Evolutionary conservation across 2,329 filamentous ascomycete species (phyloP).

Genomic region (Alternaria infectoria): DNA sequence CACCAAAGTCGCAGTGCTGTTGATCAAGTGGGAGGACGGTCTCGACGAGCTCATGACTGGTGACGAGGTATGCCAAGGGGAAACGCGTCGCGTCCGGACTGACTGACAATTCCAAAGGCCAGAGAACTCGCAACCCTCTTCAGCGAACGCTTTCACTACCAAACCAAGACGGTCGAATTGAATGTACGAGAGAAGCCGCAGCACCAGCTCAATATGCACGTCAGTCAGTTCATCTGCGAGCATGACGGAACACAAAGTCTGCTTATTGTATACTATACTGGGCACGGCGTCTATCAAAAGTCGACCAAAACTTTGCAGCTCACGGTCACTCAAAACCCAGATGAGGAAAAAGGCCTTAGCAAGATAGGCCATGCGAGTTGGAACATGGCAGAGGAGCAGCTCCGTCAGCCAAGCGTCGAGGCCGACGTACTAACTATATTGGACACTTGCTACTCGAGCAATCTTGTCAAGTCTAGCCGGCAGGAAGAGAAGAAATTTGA

Average conservation of each 20-base stretch:
- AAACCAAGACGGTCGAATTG: constrained; percentile 41
- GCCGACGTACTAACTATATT: constrained; percentile 48
- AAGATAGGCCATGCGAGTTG: constrained; percentile 41
- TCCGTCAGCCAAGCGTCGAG: constrained; percentile 37
- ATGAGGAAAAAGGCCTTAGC: constrained; percentile 25
- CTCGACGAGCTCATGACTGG: constrained; percentile 45
- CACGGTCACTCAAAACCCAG: constrained; percentile 22
- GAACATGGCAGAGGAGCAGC: constrained; percentile 40
- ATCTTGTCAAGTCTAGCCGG: constrained; percentile 36
- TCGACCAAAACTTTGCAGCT: constrained; percentile 34
- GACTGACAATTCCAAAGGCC: constrained; percentile 21
- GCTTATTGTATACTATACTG: constrained; percentile 50
- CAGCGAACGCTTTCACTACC: constrained; percentile 35
- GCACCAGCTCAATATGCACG: constrained; percentile 39
- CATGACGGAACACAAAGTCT: constrained; percentile 41
- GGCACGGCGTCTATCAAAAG: constrained; percentile 41
- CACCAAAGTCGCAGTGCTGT: constrained; percentile 42
- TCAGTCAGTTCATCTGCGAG: constrained; percentile 36
- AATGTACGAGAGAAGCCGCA: constrained; percentile 41
- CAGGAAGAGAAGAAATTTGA: constrained; percentile 39
- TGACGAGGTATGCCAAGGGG: constrained; percentile 25
- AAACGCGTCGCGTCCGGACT: neutral
- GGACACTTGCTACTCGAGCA: constrained; percentile 49
- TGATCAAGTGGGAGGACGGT: constrained; percentile 45
- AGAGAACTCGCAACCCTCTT: constrained; percentile 39